phyloP scores from a whole-genome alignment of 2,329 filamentous ascomycete genomes.

The Esteya vermicola region DNA sequence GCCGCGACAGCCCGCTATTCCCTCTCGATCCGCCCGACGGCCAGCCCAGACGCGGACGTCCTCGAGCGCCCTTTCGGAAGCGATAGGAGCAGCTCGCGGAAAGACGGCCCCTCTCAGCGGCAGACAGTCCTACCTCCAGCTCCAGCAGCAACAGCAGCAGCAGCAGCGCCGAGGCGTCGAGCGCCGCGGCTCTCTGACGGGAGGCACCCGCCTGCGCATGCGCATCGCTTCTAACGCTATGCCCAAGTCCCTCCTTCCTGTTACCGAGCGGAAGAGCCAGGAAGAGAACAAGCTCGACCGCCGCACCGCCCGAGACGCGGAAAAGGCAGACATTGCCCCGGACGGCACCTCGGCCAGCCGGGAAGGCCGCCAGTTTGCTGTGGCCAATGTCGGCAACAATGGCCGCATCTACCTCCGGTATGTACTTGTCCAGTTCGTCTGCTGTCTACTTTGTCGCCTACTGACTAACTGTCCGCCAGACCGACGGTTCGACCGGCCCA shows the following conservation, averaged over 20 bases:
- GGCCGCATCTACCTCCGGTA: slow-evolving; percentile 71
- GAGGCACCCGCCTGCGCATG: slow-evolving; percentile 13
- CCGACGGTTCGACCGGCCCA: slow-evolving; percentile 47
- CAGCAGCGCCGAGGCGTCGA: no score
- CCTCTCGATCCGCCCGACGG: no score
- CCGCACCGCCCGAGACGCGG: slow-evolving; percentile 35
- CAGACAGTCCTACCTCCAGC: no score
- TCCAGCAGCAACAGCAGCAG: no score
- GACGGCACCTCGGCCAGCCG: slow-evolving; percentile 48
- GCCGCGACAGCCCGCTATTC: no score
- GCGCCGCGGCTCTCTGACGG: no score
- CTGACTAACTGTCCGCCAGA: slow-evolving; percentile 21
- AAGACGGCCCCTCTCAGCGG: no score
- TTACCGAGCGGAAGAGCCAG: slow-evolving; percentile 30
- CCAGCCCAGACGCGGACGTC: no score
- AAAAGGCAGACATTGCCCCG: slow-evolving; percentile 40
- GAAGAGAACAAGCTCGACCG: slow-evolving; percentile 21
- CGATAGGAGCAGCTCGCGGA: no score
- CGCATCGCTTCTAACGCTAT: slow-evolving; percentile 13
- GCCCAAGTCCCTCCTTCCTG: slow-evolving; percentile 27
- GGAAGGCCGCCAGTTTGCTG: slow-evolving; percentile 60
- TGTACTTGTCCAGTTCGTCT: neutral
- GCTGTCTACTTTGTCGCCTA: neutral
- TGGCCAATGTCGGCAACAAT: slow-evolving; percentile 71
- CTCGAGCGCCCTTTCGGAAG: no score